phyloP scores from a whole-genome alignment of 495 filamentous ascomycete species.

The Rostrohypoxylon terebratum region DNA sequence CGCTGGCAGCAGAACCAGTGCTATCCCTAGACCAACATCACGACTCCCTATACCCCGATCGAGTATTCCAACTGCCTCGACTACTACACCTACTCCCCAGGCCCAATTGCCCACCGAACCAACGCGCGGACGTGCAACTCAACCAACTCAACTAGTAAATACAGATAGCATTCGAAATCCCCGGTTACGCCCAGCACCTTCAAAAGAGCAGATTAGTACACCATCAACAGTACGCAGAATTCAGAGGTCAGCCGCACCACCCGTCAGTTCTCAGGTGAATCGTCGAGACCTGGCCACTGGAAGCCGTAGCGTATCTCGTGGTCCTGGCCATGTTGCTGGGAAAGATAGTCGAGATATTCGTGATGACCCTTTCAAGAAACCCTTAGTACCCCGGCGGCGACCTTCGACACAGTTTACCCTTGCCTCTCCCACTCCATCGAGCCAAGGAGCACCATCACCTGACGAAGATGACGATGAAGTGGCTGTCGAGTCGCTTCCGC shows the following conservation, averaged over 20 bases:
- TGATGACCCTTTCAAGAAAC: constrained; percentile 42
- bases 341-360: constrained; percentile 29
- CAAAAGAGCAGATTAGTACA: constrained; percentile 55
- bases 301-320: constrained; percentile 36
- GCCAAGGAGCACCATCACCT: constrained; percentile 20
- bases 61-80: constrained; percentile 31
- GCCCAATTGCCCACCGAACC: constrained; percentile 27
- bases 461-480: constrained; percentile 27
- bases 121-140: constrained; percentile 33
- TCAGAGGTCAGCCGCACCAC: constrained; percentile 34
- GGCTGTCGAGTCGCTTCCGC: constrained; percentile 44
- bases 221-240: constrained; percentile 42
- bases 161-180: constrained; percentile 51
- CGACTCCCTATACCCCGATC: constrained; percentile 51
- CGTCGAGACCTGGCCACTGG: constrained; percentile 30
- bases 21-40: constrained; percentile 47
- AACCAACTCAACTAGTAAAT: constrained; percentile 21
- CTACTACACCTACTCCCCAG: constrained; percentile 7
- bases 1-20: constrained; percentile 33
- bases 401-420: constrained; percentile 42
- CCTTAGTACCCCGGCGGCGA: constrained; percentile 35
- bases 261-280: constrained; percentile 34
- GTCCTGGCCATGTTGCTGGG: constrained; percentile 21
- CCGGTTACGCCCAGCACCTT: constrained; percentile 56
- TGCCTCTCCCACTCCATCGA: constrained; percentile 22